Evolutionary conservation across 2,329 filamentous ascomycete genomes (phyloP), one percentile per base, ranked within the genome.

Genomic region (Trichocomaceae sp.): DNA sequence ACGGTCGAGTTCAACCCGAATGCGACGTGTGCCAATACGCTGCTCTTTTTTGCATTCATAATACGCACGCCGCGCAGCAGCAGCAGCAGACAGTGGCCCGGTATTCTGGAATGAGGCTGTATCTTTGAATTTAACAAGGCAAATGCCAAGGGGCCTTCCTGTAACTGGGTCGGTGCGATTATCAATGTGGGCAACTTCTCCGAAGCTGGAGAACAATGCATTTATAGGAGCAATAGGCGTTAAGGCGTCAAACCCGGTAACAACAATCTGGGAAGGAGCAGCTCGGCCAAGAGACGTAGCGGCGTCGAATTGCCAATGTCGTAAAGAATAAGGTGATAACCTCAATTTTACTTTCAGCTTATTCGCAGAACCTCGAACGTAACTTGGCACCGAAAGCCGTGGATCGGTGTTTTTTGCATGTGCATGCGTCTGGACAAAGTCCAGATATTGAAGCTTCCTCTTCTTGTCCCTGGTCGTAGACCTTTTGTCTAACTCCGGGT

Each of bases 121-220:
- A 67, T 97, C 92, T 64, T 87, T 85, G 71, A 95, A 99, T 57
- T 87, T 85, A 66, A 99, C 90, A 15, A 90, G 89, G 61, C 89
- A 95, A 67, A 99, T 91, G 12, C 93, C 93, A 12, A 99, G 80
- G 67, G 95, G 95, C 66, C 89, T 93, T 17, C 93, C 93, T 12
- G 91, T 97, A 56, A 91, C 86, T 8, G 93, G 93, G 70, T 99
- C 90, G 65, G 95, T 92, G 69, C 95, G 92, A 67, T 96, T 96
- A 66, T 89, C 90, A 63, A 95, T 87, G 66, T 91, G 87, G 45
- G 87, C 86, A 59, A 99, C 91, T 56, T 96, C 89, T 52, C 70
- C 72, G 62, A 73, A 72, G 50, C 69, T 72, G n/a, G 69, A 68
- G 55, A 72, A 71, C 15, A 72, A 61, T 4, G 69, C 68, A 45